phyloP scores from a whole-genome alignment of 208 protist species.

The Histomonas meleagridis region DNA sequence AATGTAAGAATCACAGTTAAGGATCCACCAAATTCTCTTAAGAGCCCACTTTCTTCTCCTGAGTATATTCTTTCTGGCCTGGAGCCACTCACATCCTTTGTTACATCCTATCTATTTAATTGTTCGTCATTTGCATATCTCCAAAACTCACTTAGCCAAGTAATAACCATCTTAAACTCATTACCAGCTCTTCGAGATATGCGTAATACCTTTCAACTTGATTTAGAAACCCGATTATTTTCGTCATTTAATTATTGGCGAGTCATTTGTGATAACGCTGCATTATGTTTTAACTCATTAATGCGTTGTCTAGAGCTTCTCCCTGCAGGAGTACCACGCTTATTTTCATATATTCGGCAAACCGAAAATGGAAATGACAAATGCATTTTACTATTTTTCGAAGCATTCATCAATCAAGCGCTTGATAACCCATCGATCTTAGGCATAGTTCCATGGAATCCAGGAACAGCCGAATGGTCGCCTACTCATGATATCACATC shows the following conservation, averaged over 20 bases:
- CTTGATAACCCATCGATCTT: background rate
- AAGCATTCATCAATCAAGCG: background rate
- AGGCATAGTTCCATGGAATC: slow-evolving; percentile 8
- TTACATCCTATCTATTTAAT: slow-evolving; percentile 25
- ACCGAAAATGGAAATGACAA: background rate
- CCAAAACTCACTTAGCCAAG: background rate
- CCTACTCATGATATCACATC: background rate
- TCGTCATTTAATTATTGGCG: background rate
- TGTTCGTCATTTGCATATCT: background rate
- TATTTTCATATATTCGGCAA: background rate
- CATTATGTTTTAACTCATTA: background rate
- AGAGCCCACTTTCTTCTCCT: background rate
- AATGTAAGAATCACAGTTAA: too few species aligned
- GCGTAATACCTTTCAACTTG: background rate
- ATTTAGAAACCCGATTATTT: background rate
- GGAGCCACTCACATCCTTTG: slow-evolving; percentile 6
- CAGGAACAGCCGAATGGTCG: background rate
- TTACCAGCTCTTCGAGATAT: background rate
- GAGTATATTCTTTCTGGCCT: background rate
- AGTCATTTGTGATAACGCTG: background rate
- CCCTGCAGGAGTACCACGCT: background rate
- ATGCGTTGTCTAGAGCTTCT: background rate
- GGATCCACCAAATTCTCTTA: background rate
- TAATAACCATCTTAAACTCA: background rate
- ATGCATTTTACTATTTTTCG: slow-evolving; percentile 1